Evolutionary conservation across 2,329 filamentous ascomycete species (phyloP), one percentile per base, ranked within the genome.

Genomic region (Penicillium frequentans): DNA sequence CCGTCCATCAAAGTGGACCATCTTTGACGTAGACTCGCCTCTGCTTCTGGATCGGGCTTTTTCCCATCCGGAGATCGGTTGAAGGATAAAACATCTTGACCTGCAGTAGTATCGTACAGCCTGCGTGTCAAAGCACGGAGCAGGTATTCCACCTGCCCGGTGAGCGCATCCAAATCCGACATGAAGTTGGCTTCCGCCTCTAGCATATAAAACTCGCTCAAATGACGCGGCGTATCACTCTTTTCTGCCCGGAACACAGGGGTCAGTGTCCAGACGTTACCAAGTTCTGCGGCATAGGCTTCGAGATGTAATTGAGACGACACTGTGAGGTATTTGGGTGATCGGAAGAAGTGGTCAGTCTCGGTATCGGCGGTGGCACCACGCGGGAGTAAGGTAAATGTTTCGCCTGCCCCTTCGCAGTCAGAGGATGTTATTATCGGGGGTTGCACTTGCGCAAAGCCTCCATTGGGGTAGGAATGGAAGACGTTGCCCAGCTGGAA

Each of bases 121-220:
- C 79, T 76, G 7, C 73, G 75, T 4, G 83, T 82, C 51, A 86
- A 69, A 58, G 80, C 78, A 43, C 85, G 84, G 50, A 97, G 79
- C 82, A 96, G 86, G 54, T 87, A 81, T 73, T 98, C 91, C 2
- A 91, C 84, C n/a, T 93, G 74, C 55, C 87, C 81, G 84, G 96
- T 95, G 65, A 99, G 81, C 26, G 83, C 79, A 29, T 83, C 78
- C 63, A 96, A 80, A 61, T 86, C 79, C 47, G 90, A 82, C 43
- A 88, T 84, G 72, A 96, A 96, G 68, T 86, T 88, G 71, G 93
- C 80, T 74, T 99, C 95, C 16, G 88, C 93, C 75, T 99, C 95
- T 2, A 99, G 84, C 95, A 99, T 98, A 77, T 98, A 98, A 69
- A 99, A 98, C 71, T 99, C 95, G 78, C 91, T 96, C 59, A 99